Base-by-base conservation (phyloP, 2,329 filamentous ascomycete species). In the Hirsutella thompsonii region DNA sequence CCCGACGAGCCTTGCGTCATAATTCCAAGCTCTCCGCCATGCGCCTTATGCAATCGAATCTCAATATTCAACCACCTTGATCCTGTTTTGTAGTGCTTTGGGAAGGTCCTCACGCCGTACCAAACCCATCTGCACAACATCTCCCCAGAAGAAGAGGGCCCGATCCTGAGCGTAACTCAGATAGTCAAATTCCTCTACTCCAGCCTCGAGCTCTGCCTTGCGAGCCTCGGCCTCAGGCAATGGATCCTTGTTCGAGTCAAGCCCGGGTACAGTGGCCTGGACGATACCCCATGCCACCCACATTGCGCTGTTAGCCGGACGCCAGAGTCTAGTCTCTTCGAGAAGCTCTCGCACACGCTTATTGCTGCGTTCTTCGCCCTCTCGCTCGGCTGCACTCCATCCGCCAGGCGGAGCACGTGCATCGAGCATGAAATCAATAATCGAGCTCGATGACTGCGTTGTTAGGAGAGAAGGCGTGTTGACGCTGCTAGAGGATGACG, bases 271-370 rank as follows among this genome's bases (percentile, higher is more conserved):
- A 57, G 92, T 89, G 37, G 92, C 90, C 63, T 98, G 92, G 39
- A 98, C 83, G 46, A 96, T 86, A 20, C 92, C 92, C 92, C 92
- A 98, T 1, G 88, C 85, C 20, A 93, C 77, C 92, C 92, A 98
- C 62, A 84, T 78, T 2, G 86, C 87, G 29, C 82, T 88, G 62
- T 92, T 94, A 32, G 87, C 85, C 0, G 85, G 69, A 3, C 92
- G 78, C 92, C 92, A 98, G 36, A 94, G 68, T 14, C 79, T 70
- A 2, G 86, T 80, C 63, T 96, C 88, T 33, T 81, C 75, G 54
- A 92, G 67, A 21, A 98, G 68, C 39, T 77, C 73, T 38, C 76
- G 68, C 5, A 93, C 72, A 51, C 83, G 76, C 30, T 68, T 62
- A 40, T 94, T 86, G 5, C 74, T 68, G 36, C 70, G 67, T 44